Evolutionary conservation across 768 basidiomycete species (phyloP).

Genomic region (Thelephora aurantiotincta): DNA sequence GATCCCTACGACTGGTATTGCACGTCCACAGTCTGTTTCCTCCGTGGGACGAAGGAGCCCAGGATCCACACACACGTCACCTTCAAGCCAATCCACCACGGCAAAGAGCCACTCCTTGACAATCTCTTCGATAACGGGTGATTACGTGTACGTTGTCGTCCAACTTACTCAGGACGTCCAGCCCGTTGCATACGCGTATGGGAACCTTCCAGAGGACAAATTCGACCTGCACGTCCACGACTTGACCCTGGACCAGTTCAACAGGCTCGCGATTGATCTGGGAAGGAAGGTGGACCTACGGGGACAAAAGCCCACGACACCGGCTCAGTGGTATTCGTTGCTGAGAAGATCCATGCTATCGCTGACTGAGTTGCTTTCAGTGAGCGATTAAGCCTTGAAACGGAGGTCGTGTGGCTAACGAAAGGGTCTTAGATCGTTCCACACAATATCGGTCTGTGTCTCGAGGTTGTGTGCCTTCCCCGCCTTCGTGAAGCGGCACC

Average conservation of each 20-base stretch:
- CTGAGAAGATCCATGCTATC: slow-evolving; percentile 50
- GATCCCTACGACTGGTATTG: slow-evolving; percentile 15
- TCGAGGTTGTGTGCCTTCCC: slow-evolving; percentile 74
- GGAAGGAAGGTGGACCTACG: slow-evolving; percentile 27
- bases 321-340: slow-evolving; percentile 31
- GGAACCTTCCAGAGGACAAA: slow-evolving; percentile 55
- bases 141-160: slow-evolving; percentile 71
- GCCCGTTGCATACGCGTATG: slow-evolving; percentile 76
- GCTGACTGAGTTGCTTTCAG: slow-evolving; percentile 63
- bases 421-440: slow-evolving; percentile 36
- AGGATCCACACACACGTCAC: slow-evolving; percentile 34
- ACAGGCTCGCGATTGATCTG: slow-evolving; percentile 38
- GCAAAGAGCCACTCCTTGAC: slow-evolving; percentile 49
- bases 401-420: slow-evolving; percentile 3
- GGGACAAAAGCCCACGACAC: slow-evolving; percentile 9
- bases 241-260: slow-evolving; percentile 73
- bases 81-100: slow-evolving; percentile 42
- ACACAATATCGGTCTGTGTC: slow-evolving; percentile 51
- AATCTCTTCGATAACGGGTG: slow-evolving; percentile 82
- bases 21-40: slow-evolving; percentile 7
- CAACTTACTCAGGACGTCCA: slow-evolving; percentile 88
- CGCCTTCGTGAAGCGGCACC: slow-evolving; percentile 26
- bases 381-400: slow-evolving; percentile 20
- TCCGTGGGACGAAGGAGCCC: slow-evolving; percentile 13
- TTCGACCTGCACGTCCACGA: slow-evolving; percentile 76